Conservation (phyloP, 805 yeast species). For the Debaryomyces castellii region DNA sequence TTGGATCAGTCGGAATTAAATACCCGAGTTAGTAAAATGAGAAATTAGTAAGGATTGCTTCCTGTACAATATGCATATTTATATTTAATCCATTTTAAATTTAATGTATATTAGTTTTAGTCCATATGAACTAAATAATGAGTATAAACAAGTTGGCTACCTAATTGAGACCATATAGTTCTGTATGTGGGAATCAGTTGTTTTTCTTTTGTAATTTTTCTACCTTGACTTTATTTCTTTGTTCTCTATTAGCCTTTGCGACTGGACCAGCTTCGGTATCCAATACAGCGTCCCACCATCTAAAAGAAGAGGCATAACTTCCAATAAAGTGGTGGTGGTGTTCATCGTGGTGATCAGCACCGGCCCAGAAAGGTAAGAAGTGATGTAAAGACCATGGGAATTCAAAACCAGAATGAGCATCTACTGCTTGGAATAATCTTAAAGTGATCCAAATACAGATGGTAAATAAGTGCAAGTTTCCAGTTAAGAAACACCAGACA, state of each 20-base stretch:
- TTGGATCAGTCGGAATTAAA: slow-evolving; percentile 25
- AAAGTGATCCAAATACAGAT: slow-evolving; percentile 82
- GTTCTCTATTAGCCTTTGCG: slow-evolving; percentile 74
- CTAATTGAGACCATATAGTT: background rate
- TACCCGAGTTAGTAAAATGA: background rate
- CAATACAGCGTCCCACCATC: slow-evolving; percentile 91
- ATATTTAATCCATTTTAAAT: too few relatives aligned
- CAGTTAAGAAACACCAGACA: slow-evolving; percentile 72
- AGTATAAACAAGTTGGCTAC: background rate
- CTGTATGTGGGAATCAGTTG: background rate
- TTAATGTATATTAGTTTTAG: too few relatives aligned
- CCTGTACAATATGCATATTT: too few relatives aligned
- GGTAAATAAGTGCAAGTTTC: slow-evolving; percentile 84
- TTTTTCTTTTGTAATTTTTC: slow-evolving; percentile 35
- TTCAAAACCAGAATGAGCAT: slow-evolving; percentile 96
- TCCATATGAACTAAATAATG: too few relatives aligned
- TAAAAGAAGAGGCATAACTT: slow-evolving; percentile 89
- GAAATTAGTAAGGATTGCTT: background rate
- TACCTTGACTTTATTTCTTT: slow-evolving; percentile 55
- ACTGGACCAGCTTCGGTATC: slow-evolving; percentile 89
- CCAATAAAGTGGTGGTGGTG: slow-evolving; percentile 97
- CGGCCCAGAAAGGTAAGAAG: slow-evolving; percentile 95
- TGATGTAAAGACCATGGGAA: slow-evolving; percentile 96
- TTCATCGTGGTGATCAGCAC: slow-evolving; percentile 97
- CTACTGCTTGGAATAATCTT: slow-evolving; percentile 94